phyloP scores from a whole-genome alignment of 441 rosid species.

The Jatropha multifida region DNA sequence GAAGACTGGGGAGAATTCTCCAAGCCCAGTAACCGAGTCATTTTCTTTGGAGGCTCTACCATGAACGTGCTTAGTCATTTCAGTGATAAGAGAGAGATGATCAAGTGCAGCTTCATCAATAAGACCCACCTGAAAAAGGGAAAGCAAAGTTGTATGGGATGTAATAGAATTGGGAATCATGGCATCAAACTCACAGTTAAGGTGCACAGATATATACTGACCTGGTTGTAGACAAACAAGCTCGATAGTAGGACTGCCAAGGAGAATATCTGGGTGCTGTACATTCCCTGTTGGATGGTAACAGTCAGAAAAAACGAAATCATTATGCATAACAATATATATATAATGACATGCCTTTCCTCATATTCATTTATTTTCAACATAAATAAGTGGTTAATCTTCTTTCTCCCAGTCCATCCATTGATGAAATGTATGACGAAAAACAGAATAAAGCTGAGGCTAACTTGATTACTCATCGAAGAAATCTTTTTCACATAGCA shows the following conservation, averaged over 20 bases:
- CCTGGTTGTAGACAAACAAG: slow-evolving; percentile 93
- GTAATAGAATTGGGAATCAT: neutral
- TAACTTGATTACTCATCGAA: neutral
- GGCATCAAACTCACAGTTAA: neutral
- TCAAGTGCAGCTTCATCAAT: slow-evolving; percentile 92
- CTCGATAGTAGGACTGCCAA: slow-evolving; percentile 90
- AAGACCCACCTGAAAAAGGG: slow-evolving; percentile 65
- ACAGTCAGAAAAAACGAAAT: neutral
- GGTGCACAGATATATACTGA: slow-evolving; percentile 21
- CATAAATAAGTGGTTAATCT: neutral
- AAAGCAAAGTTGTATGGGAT: slow-evolving; percentile 3
- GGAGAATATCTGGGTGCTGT: slow-evolving; percentile 86
- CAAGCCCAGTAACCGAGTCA: slow-evolving; percentile 62
- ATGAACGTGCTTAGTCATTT: slow-evolving; percentile 85
- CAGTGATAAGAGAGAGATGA: slow-evolving; percentile 84
- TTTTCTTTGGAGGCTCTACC: slow-evolving; percentile 75
- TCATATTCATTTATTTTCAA: neutral
- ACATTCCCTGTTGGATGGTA: slow-evolving; percentile 59
- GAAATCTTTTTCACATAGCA: neutral
- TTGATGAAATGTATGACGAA: neutral
- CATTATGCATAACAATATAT: no score
- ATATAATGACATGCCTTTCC: neutral
- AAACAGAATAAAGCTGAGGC: neutral
- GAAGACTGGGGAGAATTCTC: slow-evolving; percentile 78
- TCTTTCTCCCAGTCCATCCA: neutral